phyloP scores from a whole-genome alignment of 2,329 filamentous ascomycete species.

The Spiromastix sp. region DNA sequence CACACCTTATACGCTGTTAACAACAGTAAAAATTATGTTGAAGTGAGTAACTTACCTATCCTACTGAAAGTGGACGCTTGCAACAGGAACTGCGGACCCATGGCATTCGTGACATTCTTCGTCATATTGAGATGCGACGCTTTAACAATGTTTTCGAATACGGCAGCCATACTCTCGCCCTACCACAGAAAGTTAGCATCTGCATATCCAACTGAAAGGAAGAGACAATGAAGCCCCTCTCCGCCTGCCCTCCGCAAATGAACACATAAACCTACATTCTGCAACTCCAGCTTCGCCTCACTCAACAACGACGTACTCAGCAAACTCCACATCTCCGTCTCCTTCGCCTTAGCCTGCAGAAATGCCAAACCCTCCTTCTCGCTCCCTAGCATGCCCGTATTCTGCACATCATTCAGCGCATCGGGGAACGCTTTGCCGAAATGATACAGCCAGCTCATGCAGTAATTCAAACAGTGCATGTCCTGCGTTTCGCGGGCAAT shows the following conservation, averaged over 20 bases:
- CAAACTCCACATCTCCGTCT: constrained; percentile 74
- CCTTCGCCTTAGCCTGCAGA: constrained; percentile 74
- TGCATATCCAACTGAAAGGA: too few relatives aligned
- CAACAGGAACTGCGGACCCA: constrained; percentile 64
- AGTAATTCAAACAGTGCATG: constrained; percentile 85
- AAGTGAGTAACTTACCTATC: constrained; percentile 46
- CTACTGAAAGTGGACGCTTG: constrained; percentile 65
- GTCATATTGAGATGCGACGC: constrained; percentile 74
- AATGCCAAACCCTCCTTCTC: constrained; percentile 76
- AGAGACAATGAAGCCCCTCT: too few relatives aligned
- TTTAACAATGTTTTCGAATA: constrained; percentile 70
- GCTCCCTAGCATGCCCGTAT: constrained; percentile 62
- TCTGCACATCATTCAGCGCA: constrained; percentile 59
- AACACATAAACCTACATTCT: constrained; percentile 53
- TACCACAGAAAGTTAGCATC: constrained; percentile 17
- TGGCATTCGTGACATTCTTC: constrained; percentile 60
- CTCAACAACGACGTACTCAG: constrained; percentile 75
- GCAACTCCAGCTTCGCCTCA: constrained; percentile 71
- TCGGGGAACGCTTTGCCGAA: constrained; percentile 78
- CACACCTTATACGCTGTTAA: constrained; percentile 34
- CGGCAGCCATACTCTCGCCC: constrained; percentile 48
- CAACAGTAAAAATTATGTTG: constrained; percentile 11
- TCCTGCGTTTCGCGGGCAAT: constrained; percentile 93
- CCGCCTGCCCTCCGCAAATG: too few relatives aligned
- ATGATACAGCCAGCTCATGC: constrained; percentile 90